Base-by-base conservation (phyloP, 768 basidiomycete genomes). In the Phlebiopsis flavidoalba region DNA sequence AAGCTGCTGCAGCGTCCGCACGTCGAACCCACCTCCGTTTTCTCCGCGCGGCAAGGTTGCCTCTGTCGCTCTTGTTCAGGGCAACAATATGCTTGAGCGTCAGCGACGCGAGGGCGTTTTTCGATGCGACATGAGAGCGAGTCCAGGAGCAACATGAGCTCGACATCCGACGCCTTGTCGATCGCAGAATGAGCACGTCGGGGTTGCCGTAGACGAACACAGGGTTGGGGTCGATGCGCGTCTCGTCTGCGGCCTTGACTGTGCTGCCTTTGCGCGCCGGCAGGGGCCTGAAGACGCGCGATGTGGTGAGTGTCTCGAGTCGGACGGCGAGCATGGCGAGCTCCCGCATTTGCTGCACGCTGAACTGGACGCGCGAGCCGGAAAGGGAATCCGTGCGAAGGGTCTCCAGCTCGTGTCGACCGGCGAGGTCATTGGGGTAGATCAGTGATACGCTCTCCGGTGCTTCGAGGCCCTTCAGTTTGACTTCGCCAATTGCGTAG, bases 401-500 rank as follows among this genome's bases (percentile, higher is more conserved):
- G 2, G 60, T 43, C 55, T 68, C 69, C 52, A 88, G 69, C 56
- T 86, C 81, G 61, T 88, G 81, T 33, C 96, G 85, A 7, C 86
- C 87, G 46, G 83, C 81, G 40, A 98, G 77, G 3, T 83, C 81
- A 24, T 72, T 77, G 0, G 96, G 93, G 72, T 93, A 98, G 49
- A 98, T 79, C 17, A 88, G 72, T n/a, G 93, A 91, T 21, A 98
- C 77, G 64, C 82, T 80, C 73, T 98, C 96, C 1, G 94, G 93
- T 0, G 91, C 80, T 74, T 98, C 96, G 54, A 98, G 78, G 11
- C 97, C 97, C 74, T 98, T 98, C 63, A 98, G 83, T 71, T 93
- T 94, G 64, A 87, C 81, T 73, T 98, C 94, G 5, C 97, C 96
- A 17, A 95, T 80, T n/a, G 80, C 78, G 35, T 86, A 79, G 58